Conservation (phyloP, 2,329 filamentous ascomycete genomes). For the Leptographium galeiforme region DNA sequence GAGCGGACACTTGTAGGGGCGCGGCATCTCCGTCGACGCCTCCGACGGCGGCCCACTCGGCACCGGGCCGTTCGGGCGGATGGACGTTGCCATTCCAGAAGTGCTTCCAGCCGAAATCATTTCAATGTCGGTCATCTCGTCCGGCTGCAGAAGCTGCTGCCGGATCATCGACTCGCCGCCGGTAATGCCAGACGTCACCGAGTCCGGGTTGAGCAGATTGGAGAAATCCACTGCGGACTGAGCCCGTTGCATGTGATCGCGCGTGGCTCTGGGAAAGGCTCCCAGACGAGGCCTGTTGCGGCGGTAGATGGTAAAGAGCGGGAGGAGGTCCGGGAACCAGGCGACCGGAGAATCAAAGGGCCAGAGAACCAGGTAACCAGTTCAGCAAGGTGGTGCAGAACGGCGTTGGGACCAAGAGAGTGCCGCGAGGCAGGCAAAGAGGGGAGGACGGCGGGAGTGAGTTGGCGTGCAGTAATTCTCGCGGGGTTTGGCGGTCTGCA, state of each 20-base stretch:
- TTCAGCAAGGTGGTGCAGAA: not conserved
- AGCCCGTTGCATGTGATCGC: conserved; percentile 62
- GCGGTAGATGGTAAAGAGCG: not conserved
- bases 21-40: conserved; percentile 57
- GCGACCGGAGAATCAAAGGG: too few species aligned
- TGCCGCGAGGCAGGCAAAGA: not conserved
- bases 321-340: not conserved
- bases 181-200: conserved; percentile 5
- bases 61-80: conserved; percentile 49
- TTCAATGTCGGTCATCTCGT: conserved; percentile 24
- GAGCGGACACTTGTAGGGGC: conserved; percentile 95
- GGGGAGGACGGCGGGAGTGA: not conserved
- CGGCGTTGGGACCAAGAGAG: not conserved
- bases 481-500: too few species aligned
- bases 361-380: not conserved
- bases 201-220: conserved; percentile 55
- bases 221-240: conserved; percentile 62
- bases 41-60: conserved; percentile 49
- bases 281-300: conserved; percentile 2
- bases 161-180: conserved; percentile 15
- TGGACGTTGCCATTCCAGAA: conserved; percentile 26
- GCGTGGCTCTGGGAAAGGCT: conserved; percentile 10
- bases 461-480: too few species aligned
- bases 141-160: conserved; percentile 17
- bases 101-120: conserved; percentile 22